Evolutionary conservation across 2,329 filamentous ascomycete genomes (phyloP), one percentile per base, ranked within the genome.

Genomic region (Dendrostoma leiphaemia): DNA sequence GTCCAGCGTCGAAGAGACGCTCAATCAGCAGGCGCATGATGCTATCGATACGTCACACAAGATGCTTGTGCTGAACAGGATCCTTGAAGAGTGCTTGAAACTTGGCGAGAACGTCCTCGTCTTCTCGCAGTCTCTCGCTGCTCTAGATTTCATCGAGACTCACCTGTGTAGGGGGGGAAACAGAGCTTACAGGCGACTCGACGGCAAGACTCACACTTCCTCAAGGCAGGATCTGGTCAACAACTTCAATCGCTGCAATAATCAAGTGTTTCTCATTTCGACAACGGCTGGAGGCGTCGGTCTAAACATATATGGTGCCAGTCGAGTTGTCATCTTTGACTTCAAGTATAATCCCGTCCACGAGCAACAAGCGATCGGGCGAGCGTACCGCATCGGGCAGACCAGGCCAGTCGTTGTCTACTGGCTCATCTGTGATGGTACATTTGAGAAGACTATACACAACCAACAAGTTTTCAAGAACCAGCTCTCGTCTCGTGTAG

Each of bases 321-420:
- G 91, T 66, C 83, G 92, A 19, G 89, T 96, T 1, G 81, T 97
- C 19, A 87, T 97, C 19, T 88, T 95, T 53, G 92, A 97, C 66
- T 90, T 88, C 64, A 78, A 80, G 57, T 96, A 86, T 72, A 94
- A 92, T 59, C 92, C 92, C 0, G 80, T 85, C 5, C 79, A 86
- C 65, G 92, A 96, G 68, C 86, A 91, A 63, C 92, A 97, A 70
- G 92, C 92, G 1, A 83, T 96, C 48, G 92, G 91, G 2, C 82
- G 92, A 50, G 88, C 90, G 0, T 96, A 94, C 69, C 89, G 92
- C 1, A 81, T 97, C 31, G 91, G 91, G 0, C 92, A 97, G 68
- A 75, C 72, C 34, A 94, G 92, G 62, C 78, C 81, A 0, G 91
- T 96, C 1, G 92, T 82, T 65, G 91, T 97, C 1, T 97, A 97